Base-by-base conservation (phyloP, 2,329 filamentous ascomycete species). In the Pyricularia sp. region DNA sequence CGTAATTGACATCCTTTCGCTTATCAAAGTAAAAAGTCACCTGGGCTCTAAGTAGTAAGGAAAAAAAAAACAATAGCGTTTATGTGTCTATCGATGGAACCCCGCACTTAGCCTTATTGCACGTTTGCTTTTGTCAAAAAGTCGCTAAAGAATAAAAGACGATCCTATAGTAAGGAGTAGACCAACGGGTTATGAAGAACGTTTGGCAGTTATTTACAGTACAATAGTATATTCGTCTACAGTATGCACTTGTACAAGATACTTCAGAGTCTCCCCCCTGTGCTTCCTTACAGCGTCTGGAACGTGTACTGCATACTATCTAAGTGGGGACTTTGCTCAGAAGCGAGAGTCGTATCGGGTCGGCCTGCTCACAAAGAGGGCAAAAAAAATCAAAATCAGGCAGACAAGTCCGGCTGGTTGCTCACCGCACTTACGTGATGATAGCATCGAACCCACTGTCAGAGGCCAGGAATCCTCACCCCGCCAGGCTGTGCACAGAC, bases 401-500 rank as follows among this genome's bases (percentile, higher is more conserved):
- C 42, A 55, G 42, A 20, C 58, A 59, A 59, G 20, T 5, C 55
- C 23, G 55, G 23, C 55, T 59, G 55, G 20, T 61, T 61, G n/a
- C 58, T 61, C 58, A 61, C 58, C 58, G 58, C 58, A 61, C 58
- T 61, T 61, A 61, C 58, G 58, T 61, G 58, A 61, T 61, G 58
- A 61, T 61, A 26, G 58, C 23, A 61, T 61, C 58, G 23, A 61
- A 61, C 58, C 58, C 42, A 70, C 50, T 30, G 59, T 69, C 10
- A 30, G 25, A 68, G 33, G n/a, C 12, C 33, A 23, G n/a, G 66
- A 30, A 36, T 33, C 64, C 58, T 61, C 58, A 61, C 58, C 58
- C 58, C 58, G 66, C 50, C 66, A 68, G 50, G 20, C 20, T n/a
- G 42, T 61, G 66, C 50, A 59, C 66, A 68, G 66, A 63, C 50